Base-by-base conservation (phyloP, 305 asterid species). In the Fraxinus nigra region DNA sequence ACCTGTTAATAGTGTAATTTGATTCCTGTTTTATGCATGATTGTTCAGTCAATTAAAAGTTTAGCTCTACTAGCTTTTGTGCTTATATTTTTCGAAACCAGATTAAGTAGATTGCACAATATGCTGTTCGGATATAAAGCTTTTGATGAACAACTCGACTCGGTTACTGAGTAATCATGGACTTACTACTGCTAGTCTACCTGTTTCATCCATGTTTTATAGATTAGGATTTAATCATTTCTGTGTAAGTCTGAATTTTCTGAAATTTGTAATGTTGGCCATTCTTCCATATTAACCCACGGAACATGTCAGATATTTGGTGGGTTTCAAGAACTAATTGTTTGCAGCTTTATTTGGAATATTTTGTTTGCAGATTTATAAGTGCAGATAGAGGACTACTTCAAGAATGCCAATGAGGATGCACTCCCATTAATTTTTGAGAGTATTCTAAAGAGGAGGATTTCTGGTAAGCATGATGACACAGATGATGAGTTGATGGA, bases 401-500 rank as follows among this genome's bases (percentile, higher is more conserved):
- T 92, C 30, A 74, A 86, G 65, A 87, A 87, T 78, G 79, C 74
- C 77, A 88, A 91, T 5, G 97, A 94, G 67, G 93, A 90, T 83
- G 93, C 85, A 51, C 93, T 95, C 70, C 92, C 94, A 0, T 37
- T 84, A 0, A 84, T 95, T 75, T 24, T 92, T n/a, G 91, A 90
- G 84, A 86, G 92, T 16, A 59, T 93, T 77, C 79, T 93, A 11
- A 81, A 79, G 88, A 90, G 98, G 88, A 85, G 20, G 82, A 83
- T 93, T 78, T 75, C 83, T 0, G 81, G 65, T 78, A 91, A 89
- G 89, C 93, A 95, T 69, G 94, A 86, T 69, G 93, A 91, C 2
- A 89, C 93, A 0, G 97, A 93, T 77, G 97, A 95, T 33, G 93
- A 91, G 74, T 79, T 95, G 78, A 28, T 85, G 37, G 92, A 89